These are phyloP conservation scores for Solanum corneliomulleri DNA, from an alignment of 257 asterid species.

Conservation along the genomic window DNA sequence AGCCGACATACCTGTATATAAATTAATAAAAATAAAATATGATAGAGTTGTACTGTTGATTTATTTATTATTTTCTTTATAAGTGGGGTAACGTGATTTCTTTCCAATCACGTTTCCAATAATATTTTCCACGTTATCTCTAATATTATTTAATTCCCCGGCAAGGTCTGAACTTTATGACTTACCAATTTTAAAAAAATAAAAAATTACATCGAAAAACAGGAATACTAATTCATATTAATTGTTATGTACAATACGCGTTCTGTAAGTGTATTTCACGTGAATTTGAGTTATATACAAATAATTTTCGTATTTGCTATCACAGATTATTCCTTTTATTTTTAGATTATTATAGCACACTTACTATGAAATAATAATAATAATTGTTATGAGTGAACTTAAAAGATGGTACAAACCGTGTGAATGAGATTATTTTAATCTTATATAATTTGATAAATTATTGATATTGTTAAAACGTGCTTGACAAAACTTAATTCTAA, in stretches of 20 bases:
- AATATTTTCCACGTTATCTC: slow-evolving; percentile 19
- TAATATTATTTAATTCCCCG: background rate
- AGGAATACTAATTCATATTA: background rate
- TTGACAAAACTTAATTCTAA: background rate
- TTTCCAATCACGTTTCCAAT: background rate
- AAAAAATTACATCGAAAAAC: background rate
- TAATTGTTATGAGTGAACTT: background rate
- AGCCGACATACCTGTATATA: background rate
- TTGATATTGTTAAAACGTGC: background rate
- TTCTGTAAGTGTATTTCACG: background rate
- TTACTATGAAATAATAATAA: background rate
- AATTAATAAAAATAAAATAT: background rate
- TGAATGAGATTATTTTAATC: background rate
- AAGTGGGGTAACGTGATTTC: background rate
- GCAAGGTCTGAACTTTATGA: background rate
- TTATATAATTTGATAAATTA: background rate
- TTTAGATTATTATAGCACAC: background rate
- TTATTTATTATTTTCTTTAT: background rate
- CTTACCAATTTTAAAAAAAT: background rate
- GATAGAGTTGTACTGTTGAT: background rate
- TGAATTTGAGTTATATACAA: background rate
- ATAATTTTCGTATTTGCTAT: background rate
- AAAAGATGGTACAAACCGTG: background rate
- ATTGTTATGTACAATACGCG: background rate
- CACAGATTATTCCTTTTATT: background rate